A percentile compares a stretch with the other conserved stretches of the same genome.
These are phyloP conservation scores for Mycena latifolia DNA, from an alignment of 768 basidiomycete species.

Conservation along the genomic window DNA sequence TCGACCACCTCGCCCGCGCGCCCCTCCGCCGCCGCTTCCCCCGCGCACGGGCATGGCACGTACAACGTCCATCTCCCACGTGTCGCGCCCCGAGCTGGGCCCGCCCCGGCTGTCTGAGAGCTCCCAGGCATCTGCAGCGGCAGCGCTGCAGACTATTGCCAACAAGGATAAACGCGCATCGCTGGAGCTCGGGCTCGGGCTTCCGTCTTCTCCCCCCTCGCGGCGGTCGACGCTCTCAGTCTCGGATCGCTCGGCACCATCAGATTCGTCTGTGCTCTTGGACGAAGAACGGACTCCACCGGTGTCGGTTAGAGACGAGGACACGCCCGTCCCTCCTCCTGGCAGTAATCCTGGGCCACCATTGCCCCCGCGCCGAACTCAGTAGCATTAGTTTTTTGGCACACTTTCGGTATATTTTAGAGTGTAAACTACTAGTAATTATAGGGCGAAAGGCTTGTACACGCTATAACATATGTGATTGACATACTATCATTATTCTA, in stretches of 20 bases:
- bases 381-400: slow-evolving; percentile 1
- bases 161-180: slow-evolving; percentile 52
- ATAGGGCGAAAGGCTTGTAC: neutral
- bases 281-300: neutral
- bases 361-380: slow-evolving; percentile 17
- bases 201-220: slow-evolving; percentile 29
- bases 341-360: slow-evolving; percentile 19
- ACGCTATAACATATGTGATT: slow-evolving; percentile 6
- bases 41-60: slow-evolving; percentile 56
- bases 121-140: slow-evolving; percentile 57
- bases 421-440: slow-evolving; percentile 23
- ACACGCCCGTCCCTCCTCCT: neutral
- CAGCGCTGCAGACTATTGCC: slow-evolving; percentile 69
- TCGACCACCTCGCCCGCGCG: slow-evolving; percentile 4
- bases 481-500: too few species aligned
- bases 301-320: slow-evolving; percentile 8
- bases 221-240: slow-evolving; percentile 26
- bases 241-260: neutral
- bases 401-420: slow-evolving; percentile 8
- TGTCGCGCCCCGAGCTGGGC: slow-evolving; percentile 42
- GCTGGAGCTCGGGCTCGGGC: slow-evolving; percentile 38
- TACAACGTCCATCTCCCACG: slow-evolving; percentile 42
- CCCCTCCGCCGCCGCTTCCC: slow-evolving; percentile 59
- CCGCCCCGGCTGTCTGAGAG: slow-evolving; percentile 38
- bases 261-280: neutral